Evolutionary conservation across 768 basidiomycete genomes (phyloP).

Genomic region (Rhodotorula kratochvilovae): DNA sequence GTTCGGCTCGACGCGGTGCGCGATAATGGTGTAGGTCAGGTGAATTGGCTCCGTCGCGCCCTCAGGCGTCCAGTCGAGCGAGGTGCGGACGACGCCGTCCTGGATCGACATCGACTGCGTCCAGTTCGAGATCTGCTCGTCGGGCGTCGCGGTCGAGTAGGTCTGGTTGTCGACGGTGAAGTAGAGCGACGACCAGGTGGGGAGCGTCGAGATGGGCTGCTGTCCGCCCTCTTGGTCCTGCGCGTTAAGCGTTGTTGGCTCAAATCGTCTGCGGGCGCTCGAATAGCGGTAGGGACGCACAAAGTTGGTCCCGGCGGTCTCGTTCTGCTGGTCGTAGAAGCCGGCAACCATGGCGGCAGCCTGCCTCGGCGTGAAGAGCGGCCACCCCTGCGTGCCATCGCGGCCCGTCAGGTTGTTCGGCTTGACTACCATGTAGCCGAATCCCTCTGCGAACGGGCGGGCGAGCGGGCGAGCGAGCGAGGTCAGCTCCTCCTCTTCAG

Average conservation of each 20-base stretch:
- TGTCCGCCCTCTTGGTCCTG: conserved; percentile 26
- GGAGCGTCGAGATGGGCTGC: conserved; percentile 35
- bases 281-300: neutral
- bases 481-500: neutral
- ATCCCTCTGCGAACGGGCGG: conserved; percentile 33
- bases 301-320: conserved; percentile 35
- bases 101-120: conserved; percentile 27
- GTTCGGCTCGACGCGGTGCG: conserved; percentile 26
- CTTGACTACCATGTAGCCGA: conserved; percentile 21
- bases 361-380: conserved; percentile 33
- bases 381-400: conserved; percentile 34
- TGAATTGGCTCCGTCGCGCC: neutral
- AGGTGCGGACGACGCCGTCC: conserved; percentile 33
- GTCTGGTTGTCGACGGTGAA: conserved; percentile 32
- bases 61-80: conserved; percentile 11
- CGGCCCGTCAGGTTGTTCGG: conserved; percentile 3
- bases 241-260: no score
- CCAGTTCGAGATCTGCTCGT: conserved; percentile 29
- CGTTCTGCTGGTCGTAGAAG: conserved; percentile 31
- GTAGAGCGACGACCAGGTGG: conserved; percentile 32
- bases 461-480: no score
- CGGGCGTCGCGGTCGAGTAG: conserved; percentile 8
- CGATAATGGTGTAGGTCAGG: conserved; percentile 25
- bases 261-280: no score
- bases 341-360: conserved; percentile 33